A percentile compares a stretch with the other conserved stretches of the same genome.
These are phyloP conservation scores for Triadica sebifera DNA, from an alignment of 345 rosid genomes.

Conservation along the genomic window DNA sequence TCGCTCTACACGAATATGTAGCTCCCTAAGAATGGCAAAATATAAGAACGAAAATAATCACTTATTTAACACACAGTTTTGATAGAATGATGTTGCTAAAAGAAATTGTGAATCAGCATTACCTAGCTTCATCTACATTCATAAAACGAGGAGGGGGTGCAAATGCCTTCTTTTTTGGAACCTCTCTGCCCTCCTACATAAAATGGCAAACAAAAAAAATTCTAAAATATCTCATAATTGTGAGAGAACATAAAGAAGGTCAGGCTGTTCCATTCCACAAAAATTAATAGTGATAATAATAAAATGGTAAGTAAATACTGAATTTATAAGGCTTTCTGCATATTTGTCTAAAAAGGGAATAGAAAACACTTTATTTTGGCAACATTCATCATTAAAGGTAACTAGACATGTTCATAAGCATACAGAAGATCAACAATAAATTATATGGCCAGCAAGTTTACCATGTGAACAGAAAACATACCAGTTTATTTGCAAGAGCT, in stretches of 20 bases:
- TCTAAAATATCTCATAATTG: not conserved
- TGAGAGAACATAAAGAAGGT: not conserved
- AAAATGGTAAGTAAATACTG: not conserved
- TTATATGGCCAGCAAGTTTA: not conserved
- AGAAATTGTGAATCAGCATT: conserved; percentile 15
- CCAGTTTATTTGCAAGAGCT: conserved; percentile 90
- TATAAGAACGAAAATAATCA: conserved; percentile 11
- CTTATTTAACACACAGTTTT: not conserved
- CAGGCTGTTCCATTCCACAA: conserved; percentile 12
- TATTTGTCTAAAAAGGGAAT: not conserved
- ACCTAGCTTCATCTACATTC: conserved; percentile 98
- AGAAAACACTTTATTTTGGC: not conserved
- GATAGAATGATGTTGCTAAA: not conserved
- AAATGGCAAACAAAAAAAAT: conserved; percentile 24
- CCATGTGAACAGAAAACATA: conserved; percentile 25
- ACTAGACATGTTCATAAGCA: not conserved
- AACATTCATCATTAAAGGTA: not conserved
- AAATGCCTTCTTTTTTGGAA: conserved; percentile 81
- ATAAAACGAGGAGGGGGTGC: conserved; percentile 95
- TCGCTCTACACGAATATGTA: conserved; percentile 91
- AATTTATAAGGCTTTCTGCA: not conserved
- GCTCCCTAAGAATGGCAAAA: conserved; percentile 49
- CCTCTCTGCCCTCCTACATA: conserved; percentile 85
- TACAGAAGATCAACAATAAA: not conserved
- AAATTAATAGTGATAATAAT: not conserved